A percentile compares a stretch with the other conserved stretches of the same genome.
These are phyloP conservation scores for Zoysia japonica DNA, from an alignment of 176 grass and related monocot genomes.

Conservation along the genomic window DNA sequence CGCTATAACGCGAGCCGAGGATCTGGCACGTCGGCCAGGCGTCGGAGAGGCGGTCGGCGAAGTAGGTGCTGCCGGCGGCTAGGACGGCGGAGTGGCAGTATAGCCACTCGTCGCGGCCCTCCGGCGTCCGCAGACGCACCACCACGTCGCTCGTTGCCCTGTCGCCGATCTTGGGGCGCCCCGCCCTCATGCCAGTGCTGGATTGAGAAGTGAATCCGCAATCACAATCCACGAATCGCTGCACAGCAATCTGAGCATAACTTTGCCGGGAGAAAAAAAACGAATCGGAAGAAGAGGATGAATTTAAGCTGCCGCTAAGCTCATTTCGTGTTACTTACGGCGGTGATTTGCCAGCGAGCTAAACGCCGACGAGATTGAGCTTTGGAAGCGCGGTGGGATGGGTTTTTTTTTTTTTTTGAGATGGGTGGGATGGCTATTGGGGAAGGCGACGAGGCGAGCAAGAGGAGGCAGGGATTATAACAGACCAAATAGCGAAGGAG, in stretches of 20 bases:
- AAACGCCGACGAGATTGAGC: constrained; percentile 1
- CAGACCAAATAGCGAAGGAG: neutral
- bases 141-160: constrained; percentile 84
- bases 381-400: neutral
- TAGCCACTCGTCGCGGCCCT: constrained; percentile 87
- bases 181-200: constrained; percentile 27
- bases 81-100: constrained; percentile 82
- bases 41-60: constrained; percentile 82
- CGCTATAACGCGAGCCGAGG: constrained; percentile 76
- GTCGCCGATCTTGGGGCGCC: constrained; percentile 58
- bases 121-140: constrained; percentile 72
- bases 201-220: constrained; percentile 12
- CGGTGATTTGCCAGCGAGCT: neutral
- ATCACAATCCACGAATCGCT: neutral
- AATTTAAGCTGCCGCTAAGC: neutral
- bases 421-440: neutral
- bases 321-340: neutral
- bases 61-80: constrained; percentile 70
- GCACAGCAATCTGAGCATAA: constrained; percentile 10
- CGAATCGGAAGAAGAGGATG: neutral
- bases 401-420: too few relatives aligned
- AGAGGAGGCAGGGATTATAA: neutral
- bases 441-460: neutral
- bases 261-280: neutral
- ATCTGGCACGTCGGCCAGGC: constrained; percentile 97